These are phyloP conservation scores for Trypanosoma lewisi DNA, from an alignment of 208 protist species.

Conservation along the genomic window DNA sequence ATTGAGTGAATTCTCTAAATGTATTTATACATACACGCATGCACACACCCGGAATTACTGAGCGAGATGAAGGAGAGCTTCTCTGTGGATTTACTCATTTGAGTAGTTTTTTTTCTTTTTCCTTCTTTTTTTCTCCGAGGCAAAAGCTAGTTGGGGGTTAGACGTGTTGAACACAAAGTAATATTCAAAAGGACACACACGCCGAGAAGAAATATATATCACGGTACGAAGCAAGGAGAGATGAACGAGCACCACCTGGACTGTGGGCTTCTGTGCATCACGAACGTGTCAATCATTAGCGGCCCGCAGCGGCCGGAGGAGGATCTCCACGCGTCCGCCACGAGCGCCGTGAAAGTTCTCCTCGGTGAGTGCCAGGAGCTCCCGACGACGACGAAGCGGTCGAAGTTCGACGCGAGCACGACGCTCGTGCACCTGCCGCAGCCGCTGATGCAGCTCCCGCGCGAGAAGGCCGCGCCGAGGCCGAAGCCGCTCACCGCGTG, in stretches of 20 bases:
- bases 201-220: too few species aligned
- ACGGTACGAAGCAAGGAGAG: not conserved
- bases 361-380: conserved; percentile 69
- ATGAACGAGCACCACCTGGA: conserved; percentile 84
- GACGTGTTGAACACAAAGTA: too few species aligned
- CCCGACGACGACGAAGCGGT: conserved; percentile 69
- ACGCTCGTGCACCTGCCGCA: conserved; percentile 78
- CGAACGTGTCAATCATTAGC: conserved; percentile 77
- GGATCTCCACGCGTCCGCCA: conserved; percentile 67
- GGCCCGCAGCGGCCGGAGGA: conserved; percentile 78
- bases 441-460: conserved; percentile 81
- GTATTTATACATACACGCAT: too few species aligned
- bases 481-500: conserved; percentile 88
- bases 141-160: too few species aligned
- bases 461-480: conserved; percentile 90
- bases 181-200: not conserved
- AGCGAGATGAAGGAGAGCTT: too few species aligned
- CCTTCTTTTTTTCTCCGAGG: too few species aligned
- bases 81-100: too few species aligned
- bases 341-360: conserved; percentile 60
- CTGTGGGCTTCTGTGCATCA: conserved; percentile 74
- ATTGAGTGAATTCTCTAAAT: too few species aligned
- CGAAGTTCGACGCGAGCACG: conserved; percentile 72
- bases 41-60: too few species aligned
- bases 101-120: too few species aligned